A percentile compares a stretch with the other conserved stretches of the same genome.
Conservation (phyloP, 352 stramenopile species). For the Phytophthora hibernalis region DNA sequence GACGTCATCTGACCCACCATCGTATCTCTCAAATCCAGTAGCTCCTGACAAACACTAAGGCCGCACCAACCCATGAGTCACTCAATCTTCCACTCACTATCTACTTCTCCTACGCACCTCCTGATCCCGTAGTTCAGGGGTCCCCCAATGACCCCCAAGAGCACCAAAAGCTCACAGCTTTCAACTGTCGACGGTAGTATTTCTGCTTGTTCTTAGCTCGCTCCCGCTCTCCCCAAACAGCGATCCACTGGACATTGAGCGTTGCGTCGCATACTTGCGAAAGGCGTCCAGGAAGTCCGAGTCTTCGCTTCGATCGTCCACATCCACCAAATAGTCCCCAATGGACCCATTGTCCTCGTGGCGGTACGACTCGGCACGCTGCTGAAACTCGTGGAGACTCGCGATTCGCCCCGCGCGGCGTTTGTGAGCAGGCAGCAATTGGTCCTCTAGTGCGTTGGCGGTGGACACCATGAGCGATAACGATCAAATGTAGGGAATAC, state of each 20-base stretch:
- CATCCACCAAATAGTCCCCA: conserved; percentile 32
- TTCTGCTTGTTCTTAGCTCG: conserved; percentile 48
- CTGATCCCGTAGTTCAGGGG: conserved; percentile 74
- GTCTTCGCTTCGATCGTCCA: conserved; percentile 34
- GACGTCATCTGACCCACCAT: conserved; percentile 49
- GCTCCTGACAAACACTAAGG: conserved; percentile 40
- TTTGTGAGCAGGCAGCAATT: conserved; percentile 64
- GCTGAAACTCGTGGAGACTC: conserved; percentile 80
- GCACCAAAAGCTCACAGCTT: conserved; percentile 73
- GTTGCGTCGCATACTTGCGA: conserved; percentile 46
- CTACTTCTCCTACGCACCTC: conserved; percentile 26
- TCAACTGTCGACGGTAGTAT: conserved; percentile 66
- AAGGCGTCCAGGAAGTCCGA: conserved; percentile 44
- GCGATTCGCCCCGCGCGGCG: conserved; percentile 67
- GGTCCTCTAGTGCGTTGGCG: conserved; percentile 35
- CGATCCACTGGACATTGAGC: conserved; percentile 52
- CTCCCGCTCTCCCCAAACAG: conserved; percentile 58
- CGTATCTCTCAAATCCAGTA: conserved; percentile 42
- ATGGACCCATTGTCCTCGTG: conserved; percentile 23
- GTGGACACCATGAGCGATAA: not conserved
- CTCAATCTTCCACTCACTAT: not conserved
- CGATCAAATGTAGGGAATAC: not conserved
- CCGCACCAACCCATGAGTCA: conserved; percentile 1
- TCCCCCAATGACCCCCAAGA: conserved; percentile 79
- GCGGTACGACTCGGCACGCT: conserved; percentile 64